phyloP scores from a whole-genome alignment of 2,329 filamentous ascomycete species.

The Ophiognomonia clavigignenti-juglandacearum region DNA sequence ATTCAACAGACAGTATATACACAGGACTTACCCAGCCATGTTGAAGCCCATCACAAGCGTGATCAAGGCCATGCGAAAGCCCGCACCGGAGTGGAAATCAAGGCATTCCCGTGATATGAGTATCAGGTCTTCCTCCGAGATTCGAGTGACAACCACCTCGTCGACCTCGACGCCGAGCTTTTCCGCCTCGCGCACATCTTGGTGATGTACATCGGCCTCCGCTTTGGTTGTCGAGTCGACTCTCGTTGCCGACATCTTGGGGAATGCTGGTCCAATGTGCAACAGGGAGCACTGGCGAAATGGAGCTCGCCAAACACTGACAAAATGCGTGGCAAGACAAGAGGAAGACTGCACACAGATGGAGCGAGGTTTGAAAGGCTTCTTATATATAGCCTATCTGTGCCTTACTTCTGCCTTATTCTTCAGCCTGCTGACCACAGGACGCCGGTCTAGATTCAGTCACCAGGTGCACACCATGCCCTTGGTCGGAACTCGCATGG shows the following conservation, averaged over 20 bases:
- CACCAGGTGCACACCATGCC: not conserved
- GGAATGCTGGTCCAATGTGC: constrained; percentile 6
- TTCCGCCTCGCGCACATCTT: constrained; percentile 26
- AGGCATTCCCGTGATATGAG: constrained; percentile 36
- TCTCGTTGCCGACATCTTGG: constrained; percentile 11
- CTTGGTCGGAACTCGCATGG: not conserved
- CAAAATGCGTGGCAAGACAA: not conserved
- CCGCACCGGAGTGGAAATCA: constrained; percentile 33
- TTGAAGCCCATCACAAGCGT: constrained; percentile 43
- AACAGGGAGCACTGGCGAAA: not conserved
- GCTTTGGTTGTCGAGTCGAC: constrained; percentile 13
- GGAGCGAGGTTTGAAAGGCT: not conserved
- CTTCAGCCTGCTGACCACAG: not conserved
- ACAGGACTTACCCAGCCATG: constrained; percentile 30
- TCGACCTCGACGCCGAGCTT: constrained; percentile 32
- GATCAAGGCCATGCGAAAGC: constrained; percentile 34
- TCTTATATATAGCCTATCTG: constrained; percentile 8
- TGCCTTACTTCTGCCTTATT: not conserved
- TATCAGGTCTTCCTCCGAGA: constrained; percentile 41
- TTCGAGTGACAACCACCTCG: constrained; percentile 37
- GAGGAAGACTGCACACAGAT: not conserved
- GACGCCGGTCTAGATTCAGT: constrained; percentile 5
- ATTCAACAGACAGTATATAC: not conserved
- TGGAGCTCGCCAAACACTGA: not conserved
- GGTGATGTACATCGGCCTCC: constrained; percentile 19